Percentiles rank a stretch among this genome's conserved stretches.
Conservation (phyloP, 305 asterid species). For the Fraxinus greggii region DNA sequence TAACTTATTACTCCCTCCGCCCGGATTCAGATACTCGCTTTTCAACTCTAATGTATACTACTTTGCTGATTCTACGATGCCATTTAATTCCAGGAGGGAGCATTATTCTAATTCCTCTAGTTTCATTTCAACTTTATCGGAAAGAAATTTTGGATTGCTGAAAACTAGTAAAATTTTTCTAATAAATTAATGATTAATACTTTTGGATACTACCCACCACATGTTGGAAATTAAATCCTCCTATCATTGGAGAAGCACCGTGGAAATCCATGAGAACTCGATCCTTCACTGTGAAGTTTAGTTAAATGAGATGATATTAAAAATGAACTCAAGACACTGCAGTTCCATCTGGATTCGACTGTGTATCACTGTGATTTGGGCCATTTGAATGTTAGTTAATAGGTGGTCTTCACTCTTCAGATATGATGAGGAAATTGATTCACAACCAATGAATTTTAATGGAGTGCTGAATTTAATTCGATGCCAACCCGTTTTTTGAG, state of each 20-base stretch:
- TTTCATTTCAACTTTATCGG: background rate
- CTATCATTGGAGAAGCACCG: background rate
- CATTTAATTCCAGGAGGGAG: background rate
- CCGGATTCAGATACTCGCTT: background rate
- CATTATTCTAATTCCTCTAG: background rate
- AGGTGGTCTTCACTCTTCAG: background rate
- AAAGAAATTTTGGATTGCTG: background rate
- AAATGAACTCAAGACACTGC: background rate
- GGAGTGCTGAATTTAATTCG: background rate
- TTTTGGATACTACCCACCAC: background rate
- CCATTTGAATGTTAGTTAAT: slow-evolving; percentile 4
- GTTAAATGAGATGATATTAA: background rate
- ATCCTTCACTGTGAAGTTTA: background rate
- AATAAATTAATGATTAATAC: background rate
- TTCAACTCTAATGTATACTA: background rate
- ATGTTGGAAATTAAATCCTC: background rate
- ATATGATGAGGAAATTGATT: background rate
- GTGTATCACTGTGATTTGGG: background rate
- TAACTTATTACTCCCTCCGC: background rate
- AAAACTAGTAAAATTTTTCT: background rate
- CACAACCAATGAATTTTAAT: background rate
- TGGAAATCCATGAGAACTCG: background rate
- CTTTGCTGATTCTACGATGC: background rate
- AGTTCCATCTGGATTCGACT: background rate
- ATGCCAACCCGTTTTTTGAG: background rate